These are phyloP conservation scores for Penicillium sp. DNA, from an alignment of 2,329 filamentous ascomycete genomes.

Conservation along the genomic window DNA sequence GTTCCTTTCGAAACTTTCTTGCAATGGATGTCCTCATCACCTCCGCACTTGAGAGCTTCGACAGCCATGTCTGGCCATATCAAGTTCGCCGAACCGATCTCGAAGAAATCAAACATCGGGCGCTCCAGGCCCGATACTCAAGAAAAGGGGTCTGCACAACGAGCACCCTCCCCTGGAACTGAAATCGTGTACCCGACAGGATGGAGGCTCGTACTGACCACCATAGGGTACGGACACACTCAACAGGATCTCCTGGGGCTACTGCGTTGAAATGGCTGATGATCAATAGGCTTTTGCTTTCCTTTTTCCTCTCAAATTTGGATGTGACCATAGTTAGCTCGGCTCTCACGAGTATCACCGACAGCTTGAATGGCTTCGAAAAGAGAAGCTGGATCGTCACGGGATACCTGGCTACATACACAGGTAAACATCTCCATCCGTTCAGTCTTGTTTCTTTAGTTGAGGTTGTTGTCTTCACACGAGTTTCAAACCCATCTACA, in stretches of 20 bases:
- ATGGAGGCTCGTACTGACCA: constrained; percentile 25
- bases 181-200: constrained; percentile 28
- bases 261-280: background rate
- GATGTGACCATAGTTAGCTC: constrained; percentile 41
- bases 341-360: constrained; percentile 35
- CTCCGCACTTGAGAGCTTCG: constrained; percentile 12
- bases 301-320: constrained; percentile 35
- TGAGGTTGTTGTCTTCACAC: background rate
- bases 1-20: constrained; percentile 21
- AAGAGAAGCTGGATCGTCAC: constrained; percentile 40
- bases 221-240: constrained; percentile 24
- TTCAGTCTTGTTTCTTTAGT: background rate
- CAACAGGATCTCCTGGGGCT: background rate
- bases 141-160: constrained; percentile 25
- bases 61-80: constrained; percentile 23
- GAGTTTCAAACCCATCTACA: background rate
- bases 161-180: constrained; percentile 23
- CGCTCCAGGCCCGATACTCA: constrained; percentile 1
- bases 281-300: constrained; percentile 25
- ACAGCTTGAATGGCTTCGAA: constrained; percentile 34
- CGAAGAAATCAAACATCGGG: constrained; percentile 6
- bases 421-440: constrained; percentile 22
- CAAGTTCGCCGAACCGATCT: constrained; percentile 23
- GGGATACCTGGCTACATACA: constrained; percentile 37
- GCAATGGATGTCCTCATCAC: constrained; percentile 20